Evolutionary conservation across 2,329 filamentous ascomycete species (phyloP), one percentile per base, ranked within the genome.

Genomic region (Penicillium psychrosexuale): DNA sequence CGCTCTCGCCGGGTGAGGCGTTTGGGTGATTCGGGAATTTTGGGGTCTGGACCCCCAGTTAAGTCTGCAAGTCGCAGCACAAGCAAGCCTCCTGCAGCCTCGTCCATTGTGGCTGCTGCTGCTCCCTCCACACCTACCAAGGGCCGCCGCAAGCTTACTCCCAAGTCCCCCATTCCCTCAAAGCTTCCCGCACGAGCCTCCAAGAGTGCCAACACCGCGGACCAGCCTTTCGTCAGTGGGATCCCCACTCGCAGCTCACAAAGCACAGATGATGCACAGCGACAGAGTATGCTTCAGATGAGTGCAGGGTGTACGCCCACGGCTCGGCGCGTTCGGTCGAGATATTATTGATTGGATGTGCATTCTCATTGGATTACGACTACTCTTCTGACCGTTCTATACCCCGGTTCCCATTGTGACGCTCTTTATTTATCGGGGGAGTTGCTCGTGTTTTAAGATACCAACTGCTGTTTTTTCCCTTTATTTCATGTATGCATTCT

Each of bases 251-350:
- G 55, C 34, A 60, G 54, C 37, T 60, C 57, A n/a, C 56, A 53
- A 45, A 47, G 50, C 61, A 50, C 55, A 36, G 59, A 60, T 28
- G 57, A 61, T 42, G 56, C 17, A 42, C 40, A 59, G 53, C 22
- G 48, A 13, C 65, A 67, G 47, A 70, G 54, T 55, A 57, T 68
- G 34, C 55, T 70, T 44, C 66, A 70, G 57, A 59, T 68, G 22
- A 68, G 64, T 49, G 70, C 71, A n/a, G 71, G 70, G 38, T 72
- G 69, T 47, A 73, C 71, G 1, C 71, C 70, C 33, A 68, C 69
- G 56, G 68, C 69, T 51, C 66, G 66, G 40, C 66, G 69, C 37
- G 62, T 73, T 43, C 70, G 71, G 34, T 60, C 65, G 33, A 61
- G 68, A 47, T 48, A 61, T 48, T 48, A 61, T 48, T 71, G 55